A percentile compares a stretch with the other conserved stretches of the same genome.
These are phyloP conservation scores for Malus hybrid DNA, from an alignment of 331 rosid genomes.

Conservation along the genomic window DNA sequence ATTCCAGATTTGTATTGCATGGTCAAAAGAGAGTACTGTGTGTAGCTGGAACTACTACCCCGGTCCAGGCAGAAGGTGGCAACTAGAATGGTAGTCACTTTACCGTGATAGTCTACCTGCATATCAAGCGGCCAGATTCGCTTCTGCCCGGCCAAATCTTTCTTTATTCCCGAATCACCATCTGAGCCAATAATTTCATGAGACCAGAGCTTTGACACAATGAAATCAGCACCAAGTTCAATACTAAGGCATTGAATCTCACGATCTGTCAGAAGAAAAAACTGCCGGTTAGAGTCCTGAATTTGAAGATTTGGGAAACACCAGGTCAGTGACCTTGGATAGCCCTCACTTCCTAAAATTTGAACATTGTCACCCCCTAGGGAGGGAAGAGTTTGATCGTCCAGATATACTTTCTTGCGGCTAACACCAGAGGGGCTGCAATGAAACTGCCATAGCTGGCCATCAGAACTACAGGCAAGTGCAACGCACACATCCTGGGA, in stretches of 20 bases:
- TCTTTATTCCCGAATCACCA: conserved; percentile 74
- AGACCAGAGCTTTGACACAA: conserved; percentile 73
- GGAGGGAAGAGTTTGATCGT: conserved; percentile 18
- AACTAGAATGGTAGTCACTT: conserved; percentile 73
- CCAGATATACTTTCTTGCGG: conserved; percentile 38
- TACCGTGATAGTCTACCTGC: conserved; percentile 68
- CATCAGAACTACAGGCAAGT: conserved; percentile 72
- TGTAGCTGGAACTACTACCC: conserved; percentile 81
- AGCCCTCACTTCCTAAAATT: conserved; percentile 43
- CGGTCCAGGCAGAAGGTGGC: conserved; percentile 87
- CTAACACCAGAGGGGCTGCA: conserved; percentile 63
- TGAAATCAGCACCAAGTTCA: conserved; percentile 43
- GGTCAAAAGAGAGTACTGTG: conserved; percentile 82
- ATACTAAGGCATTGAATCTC: conserved; percentile 68
- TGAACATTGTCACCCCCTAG: conserved; percentile 50
- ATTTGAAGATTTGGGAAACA: conserved; percentile 35
- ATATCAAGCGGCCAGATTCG: conserved; percentile 86
- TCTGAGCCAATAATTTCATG: conserved; percentile 82
- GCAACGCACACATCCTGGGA: conserved; percentile 45
- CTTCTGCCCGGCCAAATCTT: conserved; percentile 95
- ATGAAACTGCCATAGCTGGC: conserved; percentile 74
- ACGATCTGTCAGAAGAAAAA: conserved; percentile 68
- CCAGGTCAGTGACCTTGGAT: conserved; percentile 95
- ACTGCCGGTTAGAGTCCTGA: conserved; percentile 39
- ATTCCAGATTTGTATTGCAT: conserved; percentile 77